Percentiles rank a stretch among this genome's conserved stretches.
phyloP scores from a whole-genome alignment of 2,329 filamentous ascomycete genomes.

The Chaetomiaceae sp. region DNA sequence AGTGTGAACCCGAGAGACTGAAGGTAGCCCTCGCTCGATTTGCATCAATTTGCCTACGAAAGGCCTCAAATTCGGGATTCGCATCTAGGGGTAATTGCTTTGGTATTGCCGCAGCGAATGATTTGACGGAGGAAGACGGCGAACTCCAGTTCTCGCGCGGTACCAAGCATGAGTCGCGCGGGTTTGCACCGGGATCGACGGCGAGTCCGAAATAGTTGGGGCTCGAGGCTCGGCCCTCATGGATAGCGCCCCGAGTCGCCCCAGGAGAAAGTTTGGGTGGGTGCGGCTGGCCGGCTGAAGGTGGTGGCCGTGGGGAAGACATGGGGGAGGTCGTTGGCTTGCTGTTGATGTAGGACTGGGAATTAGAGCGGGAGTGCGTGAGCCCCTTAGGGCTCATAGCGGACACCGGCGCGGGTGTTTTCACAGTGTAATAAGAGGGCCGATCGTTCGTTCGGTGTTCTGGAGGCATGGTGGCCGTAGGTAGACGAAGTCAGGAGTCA shows the following conservation, averaged over 20 bases:
- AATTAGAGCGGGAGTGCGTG: slow-evolving; percentile 35
- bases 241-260: slow-evolving; percentile 25
- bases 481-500: background rate
- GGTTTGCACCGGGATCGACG: slow-evolving; percentile 56
- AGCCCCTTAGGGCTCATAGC: slow-evolving; percentile 32
- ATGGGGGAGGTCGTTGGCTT: slow-evolving; percentile 48
- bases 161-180: slow-evolving; percentile 59
- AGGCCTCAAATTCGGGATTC: slow-evolving; percentile 78
- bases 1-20: slow-evolving; percentile 45
- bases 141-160: slow-evolving; percentile 72
- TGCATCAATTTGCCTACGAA: slow-evolving; percentile 67
- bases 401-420: slow-evolving; percentile 39
- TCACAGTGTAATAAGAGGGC: slow-evolving; percentile 44
- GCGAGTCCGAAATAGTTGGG: slow-evolving; percentile 85
- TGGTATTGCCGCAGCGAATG: slow-evolving; percentile 64
- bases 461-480: slow-evolving; percentile 23
- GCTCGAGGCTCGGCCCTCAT: slow-evolving; percentile 52
- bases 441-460: slow-evolving; percentile 34
- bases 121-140: slow-evolving; percentile 65
- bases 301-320: slow-evolving; percentile 48
- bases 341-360: slow-evolving; percentile 38
- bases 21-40: slow-evolving; percentile 49
- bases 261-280: slow-evolving; percentile 48
- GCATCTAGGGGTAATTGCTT: slow-evolving; percentile 67
- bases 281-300: slow-evolving; percentile 52